Evolutionary conservation across 345 rosid genomes (phyloP).

Genomic region (Clarkia xantiana): DNA sequence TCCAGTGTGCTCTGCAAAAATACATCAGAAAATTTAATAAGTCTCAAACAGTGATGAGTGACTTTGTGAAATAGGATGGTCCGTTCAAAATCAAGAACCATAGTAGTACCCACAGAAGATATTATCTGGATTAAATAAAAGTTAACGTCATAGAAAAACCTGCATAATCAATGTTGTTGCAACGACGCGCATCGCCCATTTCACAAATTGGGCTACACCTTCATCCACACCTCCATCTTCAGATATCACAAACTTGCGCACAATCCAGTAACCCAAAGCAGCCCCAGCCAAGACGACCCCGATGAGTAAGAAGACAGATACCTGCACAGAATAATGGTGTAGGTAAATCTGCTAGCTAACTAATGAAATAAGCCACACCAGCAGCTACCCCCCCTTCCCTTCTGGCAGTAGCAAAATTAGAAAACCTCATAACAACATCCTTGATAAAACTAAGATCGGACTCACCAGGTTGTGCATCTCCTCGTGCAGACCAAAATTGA

Average conservation of each 20-base stretch:
- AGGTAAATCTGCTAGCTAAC: neutral
- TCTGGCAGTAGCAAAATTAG: too few relatives aligned
- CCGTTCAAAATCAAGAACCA: too few relatives aligned
- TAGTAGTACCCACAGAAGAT: too few relatives aligned
- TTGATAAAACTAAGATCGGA: neutral
- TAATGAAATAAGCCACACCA: too few relatives aligned
- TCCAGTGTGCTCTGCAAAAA: slow-evolving; percentile 58
- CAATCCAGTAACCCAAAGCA: slow-evolving; percentile 89
- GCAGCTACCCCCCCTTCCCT: too few relatives aligned
- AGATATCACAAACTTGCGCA: slow-evolving; percentile 63
- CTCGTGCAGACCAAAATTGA: slow-evolving; percentile 66
- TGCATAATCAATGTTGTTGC: slow-evolving; percentile 62
- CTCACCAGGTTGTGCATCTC: slow-evolving; percentile 93
- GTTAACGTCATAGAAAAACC: slow-evolving; percentile 22
- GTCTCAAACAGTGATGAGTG: neutral
- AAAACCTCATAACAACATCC: too few relatives aligned
- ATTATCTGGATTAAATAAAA: too few relatives aligned
- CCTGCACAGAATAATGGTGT: slow-evolving; percentile 28
- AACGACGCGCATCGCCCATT: slow-evolving; percentile 77
- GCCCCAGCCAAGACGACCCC: slow-evolving; percentile 76
- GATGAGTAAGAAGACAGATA: slow-evolving; percentile 45
- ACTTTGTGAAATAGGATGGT: too few relatives aligned
- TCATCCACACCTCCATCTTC: slow-evolving; percentile 72
- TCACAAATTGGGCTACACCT: slow-evolving; percentile 75
- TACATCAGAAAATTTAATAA: neutral